Base-by-base conservation (phyloP, 2,329 filamentous ascomycete species). In the Ceratocystiopsis minuta region DNA sequence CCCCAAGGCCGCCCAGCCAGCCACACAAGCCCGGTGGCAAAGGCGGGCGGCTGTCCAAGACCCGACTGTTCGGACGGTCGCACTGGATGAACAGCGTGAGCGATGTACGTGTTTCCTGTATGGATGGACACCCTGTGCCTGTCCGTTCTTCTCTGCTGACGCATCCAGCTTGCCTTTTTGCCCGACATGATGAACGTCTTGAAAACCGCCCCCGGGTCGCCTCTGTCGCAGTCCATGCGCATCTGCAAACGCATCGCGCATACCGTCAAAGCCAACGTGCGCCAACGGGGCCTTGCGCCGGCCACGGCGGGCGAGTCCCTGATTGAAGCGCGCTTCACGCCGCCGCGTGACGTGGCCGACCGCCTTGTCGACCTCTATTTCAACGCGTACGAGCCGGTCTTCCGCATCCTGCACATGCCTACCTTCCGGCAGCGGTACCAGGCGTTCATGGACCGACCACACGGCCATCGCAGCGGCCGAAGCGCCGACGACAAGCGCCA, bases 401-500 rank as follows among this genome's bases (percentile, higher is more conserved):
- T 67, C 43, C 65, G 72, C 2, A 60, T 76, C 17, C 46, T 77
- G 20, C 66, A 76, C 51, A 50, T 69, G 2, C 70, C 70, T 0
- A 66, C 63, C 0, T 75, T 76, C 45, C 55, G 60, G 28, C 57
- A 57, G 6, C 65, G 72, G 34, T 75, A 73, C 49, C 57, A 61
- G 18, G 48, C 52, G 12, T 67, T 62, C 50, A 67, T 65, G 65
- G n/a, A n/a, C n/a, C n/a, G n/a, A n/a, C n/a, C n/a, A n/a, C n/a
- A n/a, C n/a, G n/a, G n/a, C n/a, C n/a, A n/a, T n/a, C n/a, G n/a
- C n/a, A n/a, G n/a, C n/a, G n/a, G n/a, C n/a, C n/a, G n/a, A n/a
- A 52, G 56, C 34, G 55, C 47, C 54, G 17, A 53, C 55, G 0
- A 17, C 11, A 34, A 20, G 7, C 13, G 36, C 18, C 35, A 34